phyloP scores from a whole-genome alignment of 208 protist species.

The Leptomonas pyrrhocoris region DNA sequence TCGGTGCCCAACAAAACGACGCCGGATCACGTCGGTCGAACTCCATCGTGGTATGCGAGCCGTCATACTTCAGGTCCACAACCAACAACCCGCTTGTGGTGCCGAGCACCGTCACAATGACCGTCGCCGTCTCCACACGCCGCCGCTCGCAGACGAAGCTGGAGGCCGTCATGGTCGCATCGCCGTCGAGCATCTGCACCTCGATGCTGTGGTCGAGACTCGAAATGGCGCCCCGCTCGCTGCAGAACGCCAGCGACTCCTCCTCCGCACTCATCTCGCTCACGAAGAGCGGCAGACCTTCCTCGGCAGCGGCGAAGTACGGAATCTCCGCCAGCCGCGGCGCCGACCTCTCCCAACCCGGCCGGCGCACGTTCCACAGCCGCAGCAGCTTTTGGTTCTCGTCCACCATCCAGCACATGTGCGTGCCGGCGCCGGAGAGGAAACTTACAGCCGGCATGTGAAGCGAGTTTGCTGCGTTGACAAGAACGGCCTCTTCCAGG shows the following conservation, averaged over 20 bases:
- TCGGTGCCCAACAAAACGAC: slow-evolving; percentile 25
- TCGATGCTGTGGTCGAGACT: slow-evolving; percentile 84
- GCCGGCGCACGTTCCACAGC: slow-evolving; percentile 67
- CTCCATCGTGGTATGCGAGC: slow-evolving; percentile 53
- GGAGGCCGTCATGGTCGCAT: slow-evolving; percentile 40
- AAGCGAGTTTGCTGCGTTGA: not conserved
- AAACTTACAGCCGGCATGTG: slow-evolving; percentile 33
- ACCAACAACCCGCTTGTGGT: slow-evolving; percentile 55
- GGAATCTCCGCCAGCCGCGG: slow-evolving; percentile 72
- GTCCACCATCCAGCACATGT: slow-evolving; percentile 81
- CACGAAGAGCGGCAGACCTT: slow-evolving; percentile 72
- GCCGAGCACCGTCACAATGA: slow-evolving; percentile 64
- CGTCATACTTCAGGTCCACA: slow-evolving; percentile 68
- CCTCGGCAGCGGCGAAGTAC: slow-evolving; percentile 54
- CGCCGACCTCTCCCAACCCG: slow-evolving; percentile 50
- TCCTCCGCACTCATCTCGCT: slow-evolving; percentile 70
- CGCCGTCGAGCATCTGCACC: slow-evolving; percentile 64
- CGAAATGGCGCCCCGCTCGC: slow-evolving; percentile 68
- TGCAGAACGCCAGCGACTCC: slow-evolving; percentile 82
- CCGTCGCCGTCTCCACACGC: slow-evolving; percentile 32
- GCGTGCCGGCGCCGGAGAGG: slow-evolving; percentile 67
- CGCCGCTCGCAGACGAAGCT: slow-evolving; percentile 67
- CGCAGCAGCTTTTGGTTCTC: slow-evolving; percentile 68
- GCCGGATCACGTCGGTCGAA: slow-evolving; percentile 46
- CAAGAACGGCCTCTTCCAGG: slow-evolving; percentile 30